Base-by-base conservation (phyloP, 2,329 filamentous ascomycete species). In the Lachnellula suecica region DNA sequence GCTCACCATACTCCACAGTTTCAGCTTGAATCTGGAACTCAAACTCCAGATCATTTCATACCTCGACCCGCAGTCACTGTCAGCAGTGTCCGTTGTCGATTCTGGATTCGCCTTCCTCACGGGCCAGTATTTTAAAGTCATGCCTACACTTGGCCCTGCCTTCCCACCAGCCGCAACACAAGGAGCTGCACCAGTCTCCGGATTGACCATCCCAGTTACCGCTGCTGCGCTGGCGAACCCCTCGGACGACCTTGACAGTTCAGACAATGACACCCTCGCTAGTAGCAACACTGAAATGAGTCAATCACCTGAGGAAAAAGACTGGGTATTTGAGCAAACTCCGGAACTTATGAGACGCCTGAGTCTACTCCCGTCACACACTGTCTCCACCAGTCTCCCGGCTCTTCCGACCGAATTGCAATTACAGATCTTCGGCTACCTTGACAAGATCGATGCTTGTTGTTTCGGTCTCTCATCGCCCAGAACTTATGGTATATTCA, bases 371-470 rank as follows among this genome's bases (percentile, higher is more conserved):
- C 59, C 54, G 20, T 34, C 35, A 22, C 45, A 46, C 37, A 45
- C 49, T 19, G 38, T 49, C 20, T 50, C 52, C 19, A 40, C 59
- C 25, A 53, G 55, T 20, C 69, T 85, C 7, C 63, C 73, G 34
- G 75, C 81, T 47, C 73, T 86, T 2, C 82, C 83, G 13, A 67
- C 76, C 0, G 83, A 86, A 67, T 71, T 86, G 10, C 82, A 84
- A 66, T 83, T 78, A 57, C 71, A 75, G 55, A 74, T 86, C 57
- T 82, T 84, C 61, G 81, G 83, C 66, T 78, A 79, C 58, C 77
- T 86, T 52, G 83, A 86, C 68, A 79, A 80, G 44, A 84, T 86
- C 57, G 83, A 86, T 68, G 80, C 81, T 62, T 80, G 79, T 35
- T 85, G 82, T 63, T 71, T 86, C 35, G 83, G 81, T 13, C 74